A percentile compares a stretch with the other conserved stretches of the same genome.
Conservation (phyloP, 306 rosid genomes). For the Comarum palustre region DNA sequence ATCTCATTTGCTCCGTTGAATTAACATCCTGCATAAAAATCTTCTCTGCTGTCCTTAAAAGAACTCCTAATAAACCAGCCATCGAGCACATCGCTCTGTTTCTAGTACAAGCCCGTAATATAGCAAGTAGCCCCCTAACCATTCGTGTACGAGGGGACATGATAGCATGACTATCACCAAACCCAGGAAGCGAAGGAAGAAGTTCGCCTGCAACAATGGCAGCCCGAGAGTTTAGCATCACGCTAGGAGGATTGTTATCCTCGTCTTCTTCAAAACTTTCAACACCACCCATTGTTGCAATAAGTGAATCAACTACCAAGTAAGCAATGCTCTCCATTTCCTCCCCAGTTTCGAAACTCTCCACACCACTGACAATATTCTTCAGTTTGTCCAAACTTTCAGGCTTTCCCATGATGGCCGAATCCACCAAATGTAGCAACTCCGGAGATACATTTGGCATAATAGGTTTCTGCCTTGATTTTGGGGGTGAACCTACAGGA, state of each 20-base stretch:
- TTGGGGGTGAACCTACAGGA: constrained; percentile 56
- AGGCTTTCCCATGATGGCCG: constrained; percentile 98
- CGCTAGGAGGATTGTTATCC: constrained; percentile 92
- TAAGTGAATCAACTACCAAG: constrained; percentile 87
- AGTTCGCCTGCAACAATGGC: constrained; percentile 90
- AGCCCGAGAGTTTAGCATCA: constrained; percentile 95
- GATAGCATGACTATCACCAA: constrained; percentile 56
- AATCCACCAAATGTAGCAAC: constrained; percentile 88
- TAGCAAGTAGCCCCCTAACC: constrained; percentile 95
- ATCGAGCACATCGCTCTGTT: constrained; percentile 94
- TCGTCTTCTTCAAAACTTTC: constrained; percentile 94
- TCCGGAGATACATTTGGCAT: constrained; percentile 78
- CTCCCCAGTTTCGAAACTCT: constrained; percentile 65
- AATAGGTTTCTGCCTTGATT: constrained; percentile 52
- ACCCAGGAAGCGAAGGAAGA: constrained; percentile 93
- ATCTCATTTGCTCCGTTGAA: constrained; percentile 58
- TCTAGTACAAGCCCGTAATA: constrained; percentile 92
- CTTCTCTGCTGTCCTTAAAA: constrained; percentile 77
- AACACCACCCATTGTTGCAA: constrained; percentile 99
- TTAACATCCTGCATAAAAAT: constrained; percentile 61
- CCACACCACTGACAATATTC: constrained; percentile 79
- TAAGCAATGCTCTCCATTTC: constrained; percentile 65
- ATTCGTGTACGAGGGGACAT: constrained; percentile 96
- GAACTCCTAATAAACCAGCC: constrained; percentile 90
- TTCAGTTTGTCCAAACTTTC: constrained; percentile 83